Evolutionary conservation across 345 rosid species (phyloP), one percentile per base, ranked within the genome.

Genomic region (Limnanthes douglasii): DNA sequence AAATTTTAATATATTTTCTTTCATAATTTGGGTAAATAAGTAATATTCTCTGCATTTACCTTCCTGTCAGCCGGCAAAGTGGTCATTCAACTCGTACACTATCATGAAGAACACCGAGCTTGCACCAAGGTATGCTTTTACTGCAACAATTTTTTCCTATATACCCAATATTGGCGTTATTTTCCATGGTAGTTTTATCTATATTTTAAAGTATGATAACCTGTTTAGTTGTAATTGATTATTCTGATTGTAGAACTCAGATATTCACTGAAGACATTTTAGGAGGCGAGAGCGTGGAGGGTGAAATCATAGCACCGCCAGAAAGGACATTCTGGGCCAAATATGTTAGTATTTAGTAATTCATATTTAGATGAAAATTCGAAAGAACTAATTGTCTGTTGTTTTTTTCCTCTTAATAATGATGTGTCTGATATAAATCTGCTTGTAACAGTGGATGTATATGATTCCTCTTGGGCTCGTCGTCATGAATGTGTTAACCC

Each of bases 301-400:
- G 66, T 41, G 92, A 70, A 65, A 45, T 53, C 21, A 46, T 63
- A 45, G 42, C 33, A 34, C 86, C 86, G 32, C 93, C 90, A 18
- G 97, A 83, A 62, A 79, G 66, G 54, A 71, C 95, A 23, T 74
- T 79, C 45, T 88, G 92, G 95, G 93, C 95, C 28, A 83, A 88
- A 88, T 88, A 88, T 48, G 97, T 88, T 41, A 68, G 95, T 72
- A 34, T 22, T 8, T 7, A 34, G 18, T 26, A 26, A 12, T 26
- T 9, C n/a, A 26, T 26, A 12, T 6, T 12, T 2, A 8, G 8
- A 12, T 26, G 30, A 26, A 26, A 9, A 26, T 8, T 12, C 11
- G 8, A 26, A 2, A 2, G 11, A 8, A 8, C 30, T 6, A 8
- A 2, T 26, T 26, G 3, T 12, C 30, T 26, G 30, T 20, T 15